Evolutionary conservation across 768 basidiomycete genomes (phyloP).

Genomic region (Neoboletus magnificus): DNA sequence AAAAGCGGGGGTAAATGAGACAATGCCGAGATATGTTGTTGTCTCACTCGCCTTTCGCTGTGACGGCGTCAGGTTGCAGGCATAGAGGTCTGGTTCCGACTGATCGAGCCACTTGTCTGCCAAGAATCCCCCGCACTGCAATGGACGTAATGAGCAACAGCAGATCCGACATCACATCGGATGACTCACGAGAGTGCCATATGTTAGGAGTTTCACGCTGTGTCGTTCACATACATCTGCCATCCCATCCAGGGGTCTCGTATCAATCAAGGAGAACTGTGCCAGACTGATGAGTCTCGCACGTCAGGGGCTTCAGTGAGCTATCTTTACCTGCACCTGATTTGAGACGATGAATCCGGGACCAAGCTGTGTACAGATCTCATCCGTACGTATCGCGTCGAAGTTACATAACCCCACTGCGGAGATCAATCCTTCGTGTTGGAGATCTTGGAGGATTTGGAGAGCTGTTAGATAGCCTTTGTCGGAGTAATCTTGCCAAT

Average conservation of each 20-base stretch:
- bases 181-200: conserved; percentile 68
- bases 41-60: conserved; percentile 65
- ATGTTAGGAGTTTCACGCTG: conserved; percentile 70
- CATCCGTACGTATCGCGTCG: conserved; percentile 68
- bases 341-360: conserved; percentile 74
- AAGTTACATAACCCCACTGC: conserved; percentile 81
- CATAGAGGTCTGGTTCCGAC: conserved; percentile 70
- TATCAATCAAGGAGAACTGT: conserved; percentile 81
- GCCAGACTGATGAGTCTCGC: conserved; percentile 8
- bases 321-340: conserved; percentile 66
- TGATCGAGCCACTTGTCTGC: conserved; percentile 69
- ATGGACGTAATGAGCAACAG: conserved; percentile 4
- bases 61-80: conserved; percentile 68
- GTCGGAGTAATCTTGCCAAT: conserved; percentile 71
- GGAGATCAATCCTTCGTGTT: conserved; percentile 54
- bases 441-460: conserved; percentile 56
- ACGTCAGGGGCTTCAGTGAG: not conserved
- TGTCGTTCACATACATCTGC: conserved; percentile 72
- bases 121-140: conserved; percentile 80
- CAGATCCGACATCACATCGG: not conserved
- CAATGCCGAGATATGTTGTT: not conserved
- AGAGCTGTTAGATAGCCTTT: conserved; percentile 46
- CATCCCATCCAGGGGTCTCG: conserved; percentile 74
- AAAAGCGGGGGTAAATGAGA: not conserved
- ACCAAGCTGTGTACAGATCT: conserved; percentile 74